phyloP scores from a whole-genome alignment of 345 rosid species.

The Acer saccharum region DNA sequence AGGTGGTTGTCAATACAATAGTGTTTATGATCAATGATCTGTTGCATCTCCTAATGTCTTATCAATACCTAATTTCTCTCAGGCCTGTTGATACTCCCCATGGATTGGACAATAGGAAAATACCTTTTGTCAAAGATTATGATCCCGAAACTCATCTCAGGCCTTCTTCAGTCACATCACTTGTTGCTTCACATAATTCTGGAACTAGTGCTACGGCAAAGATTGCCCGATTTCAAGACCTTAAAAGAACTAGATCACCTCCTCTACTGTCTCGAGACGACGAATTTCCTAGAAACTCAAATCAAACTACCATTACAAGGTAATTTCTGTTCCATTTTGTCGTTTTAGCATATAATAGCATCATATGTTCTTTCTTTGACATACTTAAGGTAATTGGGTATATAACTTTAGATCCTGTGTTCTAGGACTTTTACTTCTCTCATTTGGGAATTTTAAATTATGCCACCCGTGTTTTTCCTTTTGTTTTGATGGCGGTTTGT shows the following conservation, averaged over 20 bases:
- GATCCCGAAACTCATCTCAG: constrained; percentile 37
- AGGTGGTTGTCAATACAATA: not conserved
- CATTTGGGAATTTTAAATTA: not conserved
- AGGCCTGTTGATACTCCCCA: constrained; percentile 53
- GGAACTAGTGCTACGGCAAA: constrained; percentile 60
- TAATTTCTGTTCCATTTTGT: constrained; percentile 22
- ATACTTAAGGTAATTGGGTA: not conserved
- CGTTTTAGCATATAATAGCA: not conserved
- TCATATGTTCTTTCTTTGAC: not conserved
- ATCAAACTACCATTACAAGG: constrained; percentile 34
- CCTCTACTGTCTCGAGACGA: constrained; percentile 37
- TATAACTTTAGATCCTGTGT: not conserved
- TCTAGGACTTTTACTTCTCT: not conserved
- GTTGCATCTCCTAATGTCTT: not conserved
- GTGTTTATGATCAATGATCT: not conserved
- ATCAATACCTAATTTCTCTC: constrained; percentile 23
- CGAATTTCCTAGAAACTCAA: constrained; percentile 35
- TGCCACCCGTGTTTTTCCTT: not conserved
- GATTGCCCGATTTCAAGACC: constrained; percentile 57
- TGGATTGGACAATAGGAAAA: constrained; percentile 45
- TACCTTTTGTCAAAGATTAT: constrained; percentile 34
- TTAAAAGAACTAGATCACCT: constrained; percentile 53
- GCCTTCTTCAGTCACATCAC: constrained; percentile 51
- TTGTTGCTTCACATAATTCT: constrained; percentile 54
- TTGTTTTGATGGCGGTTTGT: not conserved